Conservation (phyloP, 352 stramenopile species). For the Phytophthora litchii region DNA sequence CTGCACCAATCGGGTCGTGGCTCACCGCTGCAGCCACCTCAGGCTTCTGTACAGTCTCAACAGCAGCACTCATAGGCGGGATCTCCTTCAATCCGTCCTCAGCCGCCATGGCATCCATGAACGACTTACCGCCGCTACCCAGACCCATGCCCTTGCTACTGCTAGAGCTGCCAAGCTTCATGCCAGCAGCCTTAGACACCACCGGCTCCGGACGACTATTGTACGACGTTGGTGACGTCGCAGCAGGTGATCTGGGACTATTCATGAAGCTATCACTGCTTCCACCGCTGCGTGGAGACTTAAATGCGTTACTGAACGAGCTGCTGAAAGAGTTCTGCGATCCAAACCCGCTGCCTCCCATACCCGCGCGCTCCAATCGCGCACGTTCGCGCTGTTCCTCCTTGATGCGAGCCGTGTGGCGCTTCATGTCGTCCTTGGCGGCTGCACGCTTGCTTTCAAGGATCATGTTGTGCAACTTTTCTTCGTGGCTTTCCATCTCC, state of each 20-base stretch:
- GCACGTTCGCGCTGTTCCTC: constrained; percentile 87
- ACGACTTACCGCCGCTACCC: constrained; percentile 74
- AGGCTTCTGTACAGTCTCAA: constrained; percentile 66
- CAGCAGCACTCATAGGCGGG: constrained; percentile 74
- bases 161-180: constrained; percentile 65
- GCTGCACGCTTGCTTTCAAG: constrained; percentile 94
- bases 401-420: constrained; percentile 87
- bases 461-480: constrained; percentile 99
- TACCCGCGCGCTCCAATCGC: constrained; percentile 72
- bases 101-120: constrained; percentile 86
- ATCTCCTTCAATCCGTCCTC: constrained; percentile 89
- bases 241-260: constrained; percentile 38
- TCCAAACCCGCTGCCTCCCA: constrained; percentile 73
- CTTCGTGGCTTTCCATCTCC: constrained; percentile 99
- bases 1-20: constrained; percentile 79
- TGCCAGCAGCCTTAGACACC: constrained; percentile 64
- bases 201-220: constrained; percentile 52
- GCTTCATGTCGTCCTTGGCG: constrained; percentile 91
- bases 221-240: constrained; percentile 76
- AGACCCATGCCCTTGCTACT: constrained; percentile 60
- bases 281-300: constrained; percentile 60
- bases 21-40: constrained; percentile 69
- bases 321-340: constrained; percentile 79
- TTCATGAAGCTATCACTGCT: constrained; percentile 47
- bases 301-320: constrained; percentile 68